phyloP scores from a whole-genome alignment of 306 rosid species.

The Psophocarpus tetragonolobus region DNA sequence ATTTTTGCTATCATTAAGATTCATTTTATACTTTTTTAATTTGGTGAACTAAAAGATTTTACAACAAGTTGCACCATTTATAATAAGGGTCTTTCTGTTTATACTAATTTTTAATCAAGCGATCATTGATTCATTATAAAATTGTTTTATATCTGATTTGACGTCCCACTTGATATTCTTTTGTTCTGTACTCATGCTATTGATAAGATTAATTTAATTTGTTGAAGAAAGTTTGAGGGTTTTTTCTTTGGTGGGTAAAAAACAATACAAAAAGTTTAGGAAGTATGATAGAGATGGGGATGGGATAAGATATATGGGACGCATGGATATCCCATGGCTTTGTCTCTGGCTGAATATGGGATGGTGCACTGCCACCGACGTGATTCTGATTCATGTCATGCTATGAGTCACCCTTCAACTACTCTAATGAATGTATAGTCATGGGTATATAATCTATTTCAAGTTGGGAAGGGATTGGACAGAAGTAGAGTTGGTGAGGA shows the following conservation, averaged over 20 bases:
- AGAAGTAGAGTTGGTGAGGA: slow-evolving; percentile 28
- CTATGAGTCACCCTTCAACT: slow-evolving; percentile 26
- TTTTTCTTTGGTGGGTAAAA: not conserved
- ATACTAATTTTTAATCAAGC: not conserved
- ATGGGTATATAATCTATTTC: not conserved
- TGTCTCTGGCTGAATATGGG: slow-evolving; percentile 22
- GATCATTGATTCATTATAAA: not conserved
- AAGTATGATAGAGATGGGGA: not conserved
- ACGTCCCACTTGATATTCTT: not conserved
- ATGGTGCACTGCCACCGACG: slow-evolving; percentile 34
- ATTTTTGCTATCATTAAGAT: not conserved
- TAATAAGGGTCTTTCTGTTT: not conserved
- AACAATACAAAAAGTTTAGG: too few species aligned
- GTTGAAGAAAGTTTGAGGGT: not conserved
- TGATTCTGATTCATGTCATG: slow-evolving; percentile 18
- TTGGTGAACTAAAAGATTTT: too few species aligned
- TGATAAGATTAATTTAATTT: not conserved
- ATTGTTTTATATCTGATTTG: not conserved
- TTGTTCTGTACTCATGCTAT: too few species aligned
- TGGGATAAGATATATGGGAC: not conserved
- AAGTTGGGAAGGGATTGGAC: not conserved
- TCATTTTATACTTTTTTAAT: not conserved
- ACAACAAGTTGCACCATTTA: not conserved
- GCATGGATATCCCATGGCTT: not conserved
- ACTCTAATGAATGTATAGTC: not conserved